Percentiles rank a stretch among this genome's conserved stretches.
Evolutionary conservation across 495 filamentous ascomycete genomes (phyloP).

Genomic region (Aspergillus steynii): DNA sequence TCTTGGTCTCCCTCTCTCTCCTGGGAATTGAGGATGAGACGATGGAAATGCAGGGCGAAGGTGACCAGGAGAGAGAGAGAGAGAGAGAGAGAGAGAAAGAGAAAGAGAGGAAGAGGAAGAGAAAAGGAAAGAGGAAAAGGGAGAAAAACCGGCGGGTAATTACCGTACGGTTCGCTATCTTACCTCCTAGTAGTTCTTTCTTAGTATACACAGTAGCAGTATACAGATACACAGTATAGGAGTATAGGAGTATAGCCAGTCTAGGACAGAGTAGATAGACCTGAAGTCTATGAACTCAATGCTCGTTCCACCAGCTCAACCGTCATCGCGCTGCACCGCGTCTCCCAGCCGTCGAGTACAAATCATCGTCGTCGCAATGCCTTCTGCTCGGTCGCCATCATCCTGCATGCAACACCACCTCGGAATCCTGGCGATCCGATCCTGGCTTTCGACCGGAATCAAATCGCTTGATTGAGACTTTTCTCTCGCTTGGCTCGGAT

Average conservation of each 20-base stretch:
- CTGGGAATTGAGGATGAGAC: not conserved
- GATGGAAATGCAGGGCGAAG: not conserved
- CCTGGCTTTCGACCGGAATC: not conserved
- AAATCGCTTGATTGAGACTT: not conserved
- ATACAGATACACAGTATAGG: not conserved
- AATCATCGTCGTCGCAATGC: not conserved
- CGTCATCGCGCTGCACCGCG: too few relatives aligned
- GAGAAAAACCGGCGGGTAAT: conserved; percentile 5
- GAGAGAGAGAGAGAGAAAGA: conserved; percentile 2
- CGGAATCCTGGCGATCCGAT: not conserved
- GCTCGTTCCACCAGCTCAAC: too few relatives aligned
- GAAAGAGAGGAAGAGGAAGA: conserved; percentile 5
- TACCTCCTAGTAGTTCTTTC: too few relatives aligned
- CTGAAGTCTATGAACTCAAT: too few relatives aligned
- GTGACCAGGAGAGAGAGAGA: not conserved
- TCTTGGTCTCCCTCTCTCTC: conserved; percentile 8
- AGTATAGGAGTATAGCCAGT: too few relatives aligned
- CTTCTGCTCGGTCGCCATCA: not conserved
- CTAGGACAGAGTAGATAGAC: too few relatives aligned
- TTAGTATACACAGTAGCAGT: too few relatives aligned
- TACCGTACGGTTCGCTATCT: not conserved
- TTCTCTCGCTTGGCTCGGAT: not conserved
- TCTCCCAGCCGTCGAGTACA: not conserved
- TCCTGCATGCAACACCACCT: not conserved
- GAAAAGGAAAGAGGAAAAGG: conserved; percentile 10